Base-by-base conservation (phyloP, 257 asterid species). In the Nicotiana undulata region DNA sequence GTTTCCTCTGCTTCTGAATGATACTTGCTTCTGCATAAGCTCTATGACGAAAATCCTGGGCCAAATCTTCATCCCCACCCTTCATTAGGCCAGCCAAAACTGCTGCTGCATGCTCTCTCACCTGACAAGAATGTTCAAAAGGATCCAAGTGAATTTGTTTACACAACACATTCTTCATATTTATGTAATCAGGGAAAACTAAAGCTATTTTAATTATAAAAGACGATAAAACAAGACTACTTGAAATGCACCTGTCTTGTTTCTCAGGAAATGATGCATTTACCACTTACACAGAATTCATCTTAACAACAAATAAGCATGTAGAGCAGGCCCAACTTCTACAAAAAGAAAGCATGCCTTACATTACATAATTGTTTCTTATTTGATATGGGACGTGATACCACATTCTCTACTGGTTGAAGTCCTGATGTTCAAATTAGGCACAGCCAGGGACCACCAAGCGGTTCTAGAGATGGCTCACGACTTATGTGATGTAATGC, bases 21-120 rank as follows among this genome's bases (percentile, higher is more conserved):
- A 81, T 84, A 82, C 61, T 82, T 81, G 99, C 99, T 90, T 91
- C 95, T 85, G 81, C 88, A 81, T 89, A 91, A 85, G 99, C 98
- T 89, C 95, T 92, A 60, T 10, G 85, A 78, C 97, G 98, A 79
- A 96, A 96, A 81, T 90, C 97, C 84, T 87, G 86, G 10, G 94
- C 94, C 17, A 94, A 84, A 78, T 88, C 88, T 82, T 82, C 92
- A 86, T 92, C 95, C 63, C 94, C 98, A 70, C 97, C 91, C 89
- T 94, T 96, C 98, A 96, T 92, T 85, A 96, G 86, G 81, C 98
- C 97, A 81, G 99, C 98, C 84, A 96, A 92, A 83, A 96, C 99
- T 75, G 98, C 98, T 79, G 98, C 99, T 60, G 99, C 99, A 59
- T 96, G 99, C 95, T 96, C 99, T 82, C 99, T 88, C 75, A 96